A percentile compares a stretch with the other conserved stretches of the same genome.
Evolutionary conservation across 2,329 filamentous ascomycete species (phyloP).

Genomic region (Exserohilum turcica): DNA sequence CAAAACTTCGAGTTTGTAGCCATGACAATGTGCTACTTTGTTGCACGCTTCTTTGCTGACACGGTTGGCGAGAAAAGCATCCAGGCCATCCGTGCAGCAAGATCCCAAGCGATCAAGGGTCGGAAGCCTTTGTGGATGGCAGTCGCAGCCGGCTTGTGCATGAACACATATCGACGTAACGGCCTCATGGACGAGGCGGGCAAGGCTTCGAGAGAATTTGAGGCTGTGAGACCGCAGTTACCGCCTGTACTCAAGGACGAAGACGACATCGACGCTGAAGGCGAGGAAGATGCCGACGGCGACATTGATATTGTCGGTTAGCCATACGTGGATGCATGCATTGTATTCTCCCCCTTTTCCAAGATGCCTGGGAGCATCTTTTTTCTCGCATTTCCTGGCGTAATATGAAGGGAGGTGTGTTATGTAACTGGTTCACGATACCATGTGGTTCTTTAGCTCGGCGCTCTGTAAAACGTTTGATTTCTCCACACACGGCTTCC

Average conservation of each 20-base stretch:
- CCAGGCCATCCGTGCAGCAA: constrained; percentile 50
- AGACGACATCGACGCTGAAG: constrained; percentile 30
- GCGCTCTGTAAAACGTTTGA: too few relatives aligned
- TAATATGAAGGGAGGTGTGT: background rate
- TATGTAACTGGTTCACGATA: constrained; percentile 1
- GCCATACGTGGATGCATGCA: background rate
- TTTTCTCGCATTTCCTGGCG: background rate
- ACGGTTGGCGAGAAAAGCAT: constrained; percentile 69
- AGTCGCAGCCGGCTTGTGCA: constrained; percentile 39
- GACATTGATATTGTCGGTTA: background rate
- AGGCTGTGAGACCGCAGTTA: constrained; percentile 29
- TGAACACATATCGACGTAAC: constrained; percentile 36
- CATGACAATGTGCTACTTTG: constrained; percentile 85
- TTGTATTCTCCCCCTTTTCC: background rate
- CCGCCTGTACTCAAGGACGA: constrained; percentile 27
- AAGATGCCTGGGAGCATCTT: background rate
- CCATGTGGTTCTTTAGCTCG: background rate
- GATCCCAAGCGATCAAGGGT: constrained; percentile 30
- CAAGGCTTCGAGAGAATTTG: constrained; percentile 25
- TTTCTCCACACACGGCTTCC: too few relatives aligned
- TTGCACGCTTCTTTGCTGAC: constrained; percentile 77
- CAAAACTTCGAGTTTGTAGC: constrained; percentile 80
- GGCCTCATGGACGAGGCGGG: constrained; percentile 35
- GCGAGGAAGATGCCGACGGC: constrained; percentile 18
- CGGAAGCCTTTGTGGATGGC: constrained; percentile 38